These are phyloP conservation scores for Bruguiera sexangula DNA, from an alignment of 345 rosid genomes.

Conservation along the genomic window DNA sequence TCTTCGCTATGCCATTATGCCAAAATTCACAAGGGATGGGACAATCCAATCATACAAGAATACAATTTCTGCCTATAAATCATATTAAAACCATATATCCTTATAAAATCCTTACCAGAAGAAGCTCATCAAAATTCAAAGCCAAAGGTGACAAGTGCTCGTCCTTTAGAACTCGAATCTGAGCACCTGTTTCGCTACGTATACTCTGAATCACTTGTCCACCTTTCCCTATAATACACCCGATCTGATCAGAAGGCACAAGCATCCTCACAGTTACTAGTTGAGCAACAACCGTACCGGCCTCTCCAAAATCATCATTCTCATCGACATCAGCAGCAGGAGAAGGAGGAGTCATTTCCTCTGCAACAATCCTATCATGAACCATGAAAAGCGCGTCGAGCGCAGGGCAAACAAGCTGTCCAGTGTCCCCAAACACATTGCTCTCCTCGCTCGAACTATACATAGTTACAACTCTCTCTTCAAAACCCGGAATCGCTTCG, in stretches of 20 bases:
- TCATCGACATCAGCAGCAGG: conserved; percentile 8
- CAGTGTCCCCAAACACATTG: conserved; percentile 26
- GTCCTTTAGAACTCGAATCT: conserved; percentile 33
- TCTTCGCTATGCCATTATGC: too few relatives aligned
- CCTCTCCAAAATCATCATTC: conserved; percentile 5
- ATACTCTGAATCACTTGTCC: conserved; percentile 37
- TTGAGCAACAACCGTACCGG: neutral
- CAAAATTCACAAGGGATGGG: too few relatives aligned
- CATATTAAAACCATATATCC: too few relatives aligned
- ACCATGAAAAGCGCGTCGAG: conserved; percentile 34
- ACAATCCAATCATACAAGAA: too few relatives aligned
- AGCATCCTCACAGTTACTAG: conserved; percentile 30
- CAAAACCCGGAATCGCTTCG: conserved; percentile 30
- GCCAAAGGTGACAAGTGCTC: conserved; percentile 33
- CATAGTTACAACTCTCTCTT: conserved; percentile 31
- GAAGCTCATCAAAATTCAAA: conserved; percentile 27
- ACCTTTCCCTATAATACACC: conserved; percentile 35
- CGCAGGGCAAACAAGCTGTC: conserved; percentile 27
- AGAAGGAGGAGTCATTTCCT: conserved; percentile 13
- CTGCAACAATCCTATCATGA: conserved; percentile 30
- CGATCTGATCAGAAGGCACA: conserved; percentile 36
- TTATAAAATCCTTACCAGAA: conserved; percentile 15
- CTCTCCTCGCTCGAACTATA: conserved; percentile 27
- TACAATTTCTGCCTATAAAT: too few relatives aligned
- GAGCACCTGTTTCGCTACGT: conserved; percentile 30